Evolutionary conservation across 192 early-diverging fungal genomes (phyloP), one percentile per base, ranked within the genome.

Genomic region (Coemansia sp.): DNA sequence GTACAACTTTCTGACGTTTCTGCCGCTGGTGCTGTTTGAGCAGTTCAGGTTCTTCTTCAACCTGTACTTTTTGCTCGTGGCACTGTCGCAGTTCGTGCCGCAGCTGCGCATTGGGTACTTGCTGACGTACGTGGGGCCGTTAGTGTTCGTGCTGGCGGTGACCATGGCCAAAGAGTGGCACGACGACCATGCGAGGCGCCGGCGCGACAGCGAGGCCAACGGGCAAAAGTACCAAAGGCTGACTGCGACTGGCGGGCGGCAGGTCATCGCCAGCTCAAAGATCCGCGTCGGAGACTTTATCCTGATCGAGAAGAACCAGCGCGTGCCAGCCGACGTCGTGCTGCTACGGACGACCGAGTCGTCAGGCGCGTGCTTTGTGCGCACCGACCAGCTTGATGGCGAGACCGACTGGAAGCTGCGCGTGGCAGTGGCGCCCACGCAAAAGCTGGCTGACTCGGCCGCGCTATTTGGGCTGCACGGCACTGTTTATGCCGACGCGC

Each of bases 391-490:
- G 74, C 85, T 98, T 32, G 96, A 98, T 66, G 96, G 96, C 64
- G 96, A 98, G 70, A 98, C 96, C 0, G 95, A 98, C 74, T 97
- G 95, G 95, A 98, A 98, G 83, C 80, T 98, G 67, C 84, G 92
- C 49, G 75, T 96, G 23, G 96, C 96, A 0, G 90, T 96, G 28
- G 89, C 92, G 5, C 88, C 88, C 0, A 88, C 89, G 10, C 96
- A 98, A 72, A 90, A 89, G 59, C 80, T 94, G 16, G 66, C 83
- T 7, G 78, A 79, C 37, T 86, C 92, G 64, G 64, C 81, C 30
- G 77, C 84, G 2, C 75, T 98, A 38, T 78, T 92, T 53, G 68
- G 74, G 32, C 47, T 91, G 44, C 78, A 86, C 28, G 94, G 89
- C 6, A 85, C 87, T 14, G 88, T 97, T 1, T 96, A 96, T 76